Evolutionary conservation across 1,139 yeast species (phyloP), one percentile per base, ranked within the genome.

Genomic region (Blastobotrys arbuscula): DNA sequence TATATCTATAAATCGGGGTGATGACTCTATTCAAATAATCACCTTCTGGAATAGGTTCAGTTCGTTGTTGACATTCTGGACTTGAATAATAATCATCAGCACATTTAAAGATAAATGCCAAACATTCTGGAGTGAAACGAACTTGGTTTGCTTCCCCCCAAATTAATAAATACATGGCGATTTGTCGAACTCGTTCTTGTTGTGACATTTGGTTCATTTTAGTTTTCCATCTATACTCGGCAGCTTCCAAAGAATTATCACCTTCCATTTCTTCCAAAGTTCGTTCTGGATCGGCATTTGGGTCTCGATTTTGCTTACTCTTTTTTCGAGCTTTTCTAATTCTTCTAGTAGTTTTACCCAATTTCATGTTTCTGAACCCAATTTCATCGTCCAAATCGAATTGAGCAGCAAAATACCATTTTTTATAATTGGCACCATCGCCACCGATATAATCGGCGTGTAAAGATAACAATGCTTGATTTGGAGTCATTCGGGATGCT

Each of bases 141-240:
- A 92, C 90, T 73, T 92, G 97, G 71, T 90, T 90, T 39, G 97
- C 96, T 72, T 92, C 99, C 68, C 98, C 98, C 99, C 99, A 92
- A 61, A 89, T 77, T 64, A 90, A 77, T 60, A 92, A 74, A 72
- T 88, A 92, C 54, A 92, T 78, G 7, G 97, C 92, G 55, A 92
- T 71, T 64, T 92, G 97, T 65, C 95, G 82, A 40, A 87, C 89
- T 68, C 95, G 82, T 67, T 90, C 97, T 58, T 78, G 72, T 36
- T 88, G 81, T 0, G 84, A 67, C 58, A 84, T 72, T 47, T 69
- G 70, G 61, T 80, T 81, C 95, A 89, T 87, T 60, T 78, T 81
- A 18, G 77, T 70, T 63, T 81, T 82, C 97, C 97, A 90, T 64
- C 87, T 79, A 63, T 75, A 82, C 67, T 87, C 95, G 33, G 94